Evolutionary conservation across 352 stramenopile species (phyloP), one percentile per base, ranked within the genome.

Genomic region (Pythium dissimile): DNA sequence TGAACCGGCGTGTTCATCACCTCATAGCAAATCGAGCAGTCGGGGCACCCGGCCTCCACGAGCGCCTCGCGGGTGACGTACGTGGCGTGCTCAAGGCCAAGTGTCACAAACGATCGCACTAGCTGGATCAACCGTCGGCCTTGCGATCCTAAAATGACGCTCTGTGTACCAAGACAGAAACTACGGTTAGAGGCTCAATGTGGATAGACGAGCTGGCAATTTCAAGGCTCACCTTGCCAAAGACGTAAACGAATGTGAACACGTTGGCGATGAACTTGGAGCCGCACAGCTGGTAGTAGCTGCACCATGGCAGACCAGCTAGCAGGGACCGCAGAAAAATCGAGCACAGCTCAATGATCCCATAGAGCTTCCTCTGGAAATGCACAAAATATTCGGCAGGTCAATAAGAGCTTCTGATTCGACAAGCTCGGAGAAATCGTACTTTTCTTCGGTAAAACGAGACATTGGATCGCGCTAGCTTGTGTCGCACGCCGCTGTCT

Each of bases 21-120:
- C 31, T 93, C 83, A 53, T 93, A 93, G 67, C 83, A 93, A 41
- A 93, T 93, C 12, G 80, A 89, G 58, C 83, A 93, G 51, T 93
- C 80, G 1, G 77, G 77, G 0, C 53, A 76, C 2, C 79, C 80
- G 5, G 77, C 70, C 66, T 89, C 77, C n/a, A 67, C 67, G 1
- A 91, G 38, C 16, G 87, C 83, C 3, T 84, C 80, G 1, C 69
- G 68, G 0, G 73, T 60, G 21, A 93, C 74, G 59, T 93, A 90
- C 16, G 67, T 65, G 4, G 77, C 83, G 41, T 86, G 88, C 35
- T 93, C 80, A 7, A 93, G 68, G 0, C 72, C 71, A 5, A 89
- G 54, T 13, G 69, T 86, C 20, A 89, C 50, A 46, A 89, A 84
- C 1, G 77, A 87, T 5, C 63, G 78, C 31, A 80, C 58, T 18